phyloP scores from a whole-genome alignment of 371 early-diverging fungal genomes.

The Cokeromyces recurvatus region DNA sequence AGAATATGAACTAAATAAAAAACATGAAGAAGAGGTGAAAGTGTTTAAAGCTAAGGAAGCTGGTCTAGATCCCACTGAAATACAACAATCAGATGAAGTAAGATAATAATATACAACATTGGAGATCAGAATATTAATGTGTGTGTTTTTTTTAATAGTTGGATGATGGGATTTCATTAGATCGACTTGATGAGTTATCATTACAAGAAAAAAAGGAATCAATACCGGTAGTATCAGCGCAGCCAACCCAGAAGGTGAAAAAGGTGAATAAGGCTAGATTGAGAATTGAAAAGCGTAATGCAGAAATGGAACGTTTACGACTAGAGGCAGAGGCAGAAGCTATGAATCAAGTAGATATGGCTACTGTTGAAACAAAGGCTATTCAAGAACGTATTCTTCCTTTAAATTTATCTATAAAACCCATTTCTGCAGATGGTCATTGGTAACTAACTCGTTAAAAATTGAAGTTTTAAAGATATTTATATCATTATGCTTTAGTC shows the following conservation, averaged over 20 bases:
- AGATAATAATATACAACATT: conserved; percentile 3
- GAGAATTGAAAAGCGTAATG: conserved; percentile 68
- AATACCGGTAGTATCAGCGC: conserved; percentile 4
- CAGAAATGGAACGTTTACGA: conserved; percentile 71
- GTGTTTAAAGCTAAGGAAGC: conserved; percentile 23
- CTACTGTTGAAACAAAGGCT: conserved; percentile 67
- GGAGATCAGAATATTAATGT: no score
- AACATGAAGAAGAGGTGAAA: conserved; percentile 67
- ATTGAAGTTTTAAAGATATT: background rate
- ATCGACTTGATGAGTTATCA: conserved; percentile 29
- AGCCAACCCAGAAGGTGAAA: conserved; percentile 21
- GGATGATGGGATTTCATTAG: conserved; percentile 42
- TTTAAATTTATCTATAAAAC: conserved; percentile 41
- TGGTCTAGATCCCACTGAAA: conserved; percentile 9
- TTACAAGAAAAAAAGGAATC: conserved; percentile 27
- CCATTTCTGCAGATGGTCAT: conserved; percentile 80
- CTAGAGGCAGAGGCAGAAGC: conserved; percentile 81
- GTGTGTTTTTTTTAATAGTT: background rate
- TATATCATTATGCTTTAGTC: conserved; percentile 32
- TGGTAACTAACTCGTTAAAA: conserved; percentile 45
- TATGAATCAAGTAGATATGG: conserved; percentile 66
- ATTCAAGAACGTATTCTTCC: conserved; percentile 51
- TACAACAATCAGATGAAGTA: conserved; percentile 18
- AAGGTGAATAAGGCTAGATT: conserved; percentile 67
- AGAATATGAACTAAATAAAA: conserved; percentile 57